Conservation (phyloP, 768 basidiomycete species). For the Lactarius deliciosus region DNA sequence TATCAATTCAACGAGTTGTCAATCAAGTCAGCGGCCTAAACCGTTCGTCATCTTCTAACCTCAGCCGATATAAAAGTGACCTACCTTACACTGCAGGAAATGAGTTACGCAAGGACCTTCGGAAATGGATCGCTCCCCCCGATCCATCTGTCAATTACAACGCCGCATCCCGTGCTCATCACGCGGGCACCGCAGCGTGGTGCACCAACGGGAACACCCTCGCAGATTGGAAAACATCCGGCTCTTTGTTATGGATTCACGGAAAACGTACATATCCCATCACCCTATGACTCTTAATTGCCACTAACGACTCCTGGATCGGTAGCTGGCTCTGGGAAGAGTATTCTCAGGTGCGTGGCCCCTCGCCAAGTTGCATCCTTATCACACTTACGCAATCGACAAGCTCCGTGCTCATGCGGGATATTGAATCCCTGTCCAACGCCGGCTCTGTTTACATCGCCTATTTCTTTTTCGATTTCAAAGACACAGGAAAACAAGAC, state of each 20-base stretch:
- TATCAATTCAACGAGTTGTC: not conserved
- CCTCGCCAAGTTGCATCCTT: not conserved
- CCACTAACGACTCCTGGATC: not conserved
- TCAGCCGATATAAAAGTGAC: not conserved
- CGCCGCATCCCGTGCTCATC: not conserved
- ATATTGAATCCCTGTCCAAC: not conserved
- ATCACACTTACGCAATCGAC: not conserved
- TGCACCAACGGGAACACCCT: not conserved
- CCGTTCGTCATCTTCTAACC: not conserved
- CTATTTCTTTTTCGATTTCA: not conserved
- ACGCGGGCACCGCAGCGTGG: not conserved
- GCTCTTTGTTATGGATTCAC: not conserved
- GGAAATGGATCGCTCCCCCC: not conserved
- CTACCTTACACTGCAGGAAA: not conserved
- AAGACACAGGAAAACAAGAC: not conserved
- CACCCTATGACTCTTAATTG: not conserved
- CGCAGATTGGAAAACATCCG: not conserved
- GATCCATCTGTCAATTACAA: constrained; percentile 1
- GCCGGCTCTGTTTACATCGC: not conserved
- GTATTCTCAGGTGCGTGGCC: not conserved
- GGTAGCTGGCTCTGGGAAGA: not conserved
- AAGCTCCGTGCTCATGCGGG: not conserved
- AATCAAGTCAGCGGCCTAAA: not conserved
- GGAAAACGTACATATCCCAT: not conserved
- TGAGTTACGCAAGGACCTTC: not conserved